phyloP scores from a whole-genome alignment of 768 basidiomycete genomes.

The Tricholoma terreum region DNA sequence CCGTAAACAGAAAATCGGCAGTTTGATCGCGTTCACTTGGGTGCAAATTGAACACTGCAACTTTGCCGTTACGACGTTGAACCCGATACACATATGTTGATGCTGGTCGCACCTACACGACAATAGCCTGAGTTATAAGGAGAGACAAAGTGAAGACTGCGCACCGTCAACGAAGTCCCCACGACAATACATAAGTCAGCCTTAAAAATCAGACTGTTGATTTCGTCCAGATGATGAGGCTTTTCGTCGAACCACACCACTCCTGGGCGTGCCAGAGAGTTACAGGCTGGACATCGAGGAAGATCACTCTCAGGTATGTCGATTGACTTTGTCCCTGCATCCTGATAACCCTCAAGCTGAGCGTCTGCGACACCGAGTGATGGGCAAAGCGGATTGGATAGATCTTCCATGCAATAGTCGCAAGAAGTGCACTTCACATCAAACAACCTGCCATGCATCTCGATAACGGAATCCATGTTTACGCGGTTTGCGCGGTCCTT shows the following conservation, averaged over 20 bases:
- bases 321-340: neutral
- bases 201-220: neutral
- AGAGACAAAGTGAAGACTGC: neutral
- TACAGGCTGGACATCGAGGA: neutral
- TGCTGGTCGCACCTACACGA: too few relatives aligned
- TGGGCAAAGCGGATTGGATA: slow-evolving; percentile 21
- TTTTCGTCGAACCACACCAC: neutral
- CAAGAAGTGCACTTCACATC: slow-evolving; percentile 33
- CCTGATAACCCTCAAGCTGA: slow-evolving; percentile 9
- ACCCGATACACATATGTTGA: too few relatives aligned
- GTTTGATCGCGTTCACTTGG: neutral
- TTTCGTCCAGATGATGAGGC: neutral
- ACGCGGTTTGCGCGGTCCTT: neutral
- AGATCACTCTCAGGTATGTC: slow-evolving; percentile 1
- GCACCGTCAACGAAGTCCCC: neutral
- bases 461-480: slow-evolving; percentile 18
- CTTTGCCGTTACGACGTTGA: too few relatives aligned
- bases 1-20: neutral
- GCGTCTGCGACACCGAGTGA: slow-evolving; percentile 23
- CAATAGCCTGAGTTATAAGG: too few relatives aligned
- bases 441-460: slow-evolving; percentile 42
- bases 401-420: slow-evolving; percentile 19
- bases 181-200: slow-evolving; percentile 4
- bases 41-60: neutral
- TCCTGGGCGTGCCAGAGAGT: neutral